Conservation (phyloP, 371 early-diverging fungal genomes). For the Coemansia linderi region DNA sequence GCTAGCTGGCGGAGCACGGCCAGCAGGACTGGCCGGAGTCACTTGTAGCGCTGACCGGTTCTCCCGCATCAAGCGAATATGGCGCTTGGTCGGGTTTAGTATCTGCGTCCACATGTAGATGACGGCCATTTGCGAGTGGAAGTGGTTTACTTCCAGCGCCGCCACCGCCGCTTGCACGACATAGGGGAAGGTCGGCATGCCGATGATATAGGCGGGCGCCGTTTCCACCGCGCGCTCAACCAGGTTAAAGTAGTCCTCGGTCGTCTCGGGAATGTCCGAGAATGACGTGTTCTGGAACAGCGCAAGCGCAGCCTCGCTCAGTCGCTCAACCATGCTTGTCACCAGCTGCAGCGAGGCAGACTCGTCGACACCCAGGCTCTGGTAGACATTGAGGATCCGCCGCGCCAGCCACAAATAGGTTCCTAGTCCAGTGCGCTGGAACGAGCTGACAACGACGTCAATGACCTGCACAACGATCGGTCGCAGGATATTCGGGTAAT, state of each 20-base stretch:
- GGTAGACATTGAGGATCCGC: slow-evolving; percentile 51
- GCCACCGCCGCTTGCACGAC: slow-evolving; percentile 68
- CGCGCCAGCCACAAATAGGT: slow-evolving; percentile 79
- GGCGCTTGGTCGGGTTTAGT: slow-evolving; percentile 50
- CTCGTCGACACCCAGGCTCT: slow-evolving; percentile 38
- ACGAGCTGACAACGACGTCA: slow-evolving; percentile 62
- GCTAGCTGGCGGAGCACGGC: background rate
- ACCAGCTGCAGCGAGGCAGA: slow-evolving; percentile 61
- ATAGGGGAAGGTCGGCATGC: slow-evolving; percentile 60
- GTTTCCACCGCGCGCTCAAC: slow-evolving; percentile 59
- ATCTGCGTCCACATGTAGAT: slow-evolving; percentile 53
- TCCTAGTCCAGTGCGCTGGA: slow-evolving; percentile 64
- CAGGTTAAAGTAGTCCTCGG: slow-evolving; percentile 73
- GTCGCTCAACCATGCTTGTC: slow-evolving; percentile 60
- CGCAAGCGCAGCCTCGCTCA: slow-evolving; percentile 53
- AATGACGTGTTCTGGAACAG: slow-evolving; percentile 46
- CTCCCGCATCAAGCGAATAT: slow-evolving; percentile 52
- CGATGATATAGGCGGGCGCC: slow-evolving; percentile 61
- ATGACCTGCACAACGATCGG: slow-evolving; percentile 60
- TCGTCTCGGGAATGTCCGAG: slow-evolving; percentile 68
- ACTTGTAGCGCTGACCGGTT: slow-evolving; percentile 13
- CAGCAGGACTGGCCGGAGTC: slow-evolving; percentile 4
- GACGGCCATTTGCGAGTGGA: slow-evolving; percentile 64
- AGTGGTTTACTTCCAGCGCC: slow-evolving; percentile 64
- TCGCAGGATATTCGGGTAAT: slow-evolving; percentile 64